Percentiles rank a stretch among this genome's conserved stretches.
phyloP scores from a whole-genome alignment of 345 rosid genomes.

The Turnera subulata region DNA sequence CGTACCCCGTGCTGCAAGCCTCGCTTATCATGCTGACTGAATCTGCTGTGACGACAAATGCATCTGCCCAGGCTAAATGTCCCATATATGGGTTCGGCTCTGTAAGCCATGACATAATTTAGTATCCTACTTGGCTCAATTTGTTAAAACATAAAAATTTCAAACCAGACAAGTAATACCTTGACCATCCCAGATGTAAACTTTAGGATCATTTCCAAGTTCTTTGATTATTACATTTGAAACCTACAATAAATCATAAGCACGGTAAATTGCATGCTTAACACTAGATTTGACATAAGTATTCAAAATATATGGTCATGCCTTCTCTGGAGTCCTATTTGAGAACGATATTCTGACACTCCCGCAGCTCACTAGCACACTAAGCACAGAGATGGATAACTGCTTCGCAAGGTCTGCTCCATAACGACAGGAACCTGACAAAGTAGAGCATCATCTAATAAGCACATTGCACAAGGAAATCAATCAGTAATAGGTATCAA shows the following conservation, averaged over 20 bases:
- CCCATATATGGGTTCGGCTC: constrained; percentile 92
- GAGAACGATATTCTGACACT: constrained; percentile 84
- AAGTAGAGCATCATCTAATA: constrained; percentile 6
- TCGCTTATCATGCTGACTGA: constrained; percentile 92
- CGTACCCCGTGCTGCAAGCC: constrained; percentile 97
- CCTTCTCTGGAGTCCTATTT: constrained; percentile 80
- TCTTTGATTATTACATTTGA: constrained; percentile 59
- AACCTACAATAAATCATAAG: constrained; percentile 37
- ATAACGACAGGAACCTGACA: constrained; percentile 72
- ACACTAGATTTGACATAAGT: neutral
- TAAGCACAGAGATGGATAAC: constrained; percentile 51
- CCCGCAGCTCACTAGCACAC: constrained; percentile 70
- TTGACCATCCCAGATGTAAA: constrained; percentile 81
- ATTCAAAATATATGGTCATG: constrained; percentile 18
- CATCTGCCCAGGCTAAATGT: constrained; percentile 98
- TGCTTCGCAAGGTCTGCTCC: constrained; percentile 82
- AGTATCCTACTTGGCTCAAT: constrained; percentile 6
- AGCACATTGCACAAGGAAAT: neutral
- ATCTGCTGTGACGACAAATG: constrained; percentile 92
- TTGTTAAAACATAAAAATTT: neutral
- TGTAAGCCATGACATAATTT: constrained; percentile 33
- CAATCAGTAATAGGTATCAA: too few relatives aligned
- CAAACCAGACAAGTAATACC: constrained; percentile 38
- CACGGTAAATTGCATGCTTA: neutral
- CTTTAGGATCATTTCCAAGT: constrained; percentile 76